Percentiles rank a stretch among this genome's conserved stretches.
Evolutionary conservation across 768 basidiomycete species (phyloP).

Genomic region (Panus rudis): DNA sequence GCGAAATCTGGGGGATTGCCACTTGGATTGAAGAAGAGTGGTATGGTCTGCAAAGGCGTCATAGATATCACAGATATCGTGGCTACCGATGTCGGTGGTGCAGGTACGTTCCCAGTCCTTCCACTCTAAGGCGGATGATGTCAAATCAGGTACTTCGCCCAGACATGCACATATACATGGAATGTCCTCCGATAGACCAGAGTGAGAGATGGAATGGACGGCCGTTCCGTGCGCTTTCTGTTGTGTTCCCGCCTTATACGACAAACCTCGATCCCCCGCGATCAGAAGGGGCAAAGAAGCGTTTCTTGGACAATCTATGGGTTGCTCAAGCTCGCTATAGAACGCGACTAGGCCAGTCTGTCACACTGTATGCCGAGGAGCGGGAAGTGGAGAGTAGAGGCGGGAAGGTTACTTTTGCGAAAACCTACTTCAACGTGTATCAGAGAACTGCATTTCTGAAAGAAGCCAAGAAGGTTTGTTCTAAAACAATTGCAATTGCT

Average conservation of each 20-base stretch:
- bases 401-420: slow-evolving; percentile 57
- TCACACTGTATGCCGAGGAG: slow-evolving; percentile 64
- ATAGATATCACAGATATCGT: slow-evolving; percentile 81
- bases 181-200: slow-evolving; percentile 75
- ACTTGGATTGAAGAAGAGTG: slow-evolving; percentile 59
- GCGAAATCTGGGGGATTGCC: slow-evolving; percentile 58
- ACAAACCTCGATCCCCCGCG: slow-evolving; percentile 59
- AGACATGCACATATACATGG: slow-evolving; percentile 86
- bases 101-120: slow-evolving; percentile 46
- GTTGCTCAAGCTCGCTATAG: slow-evolving; percentile 76
- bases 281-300: slow-evolving; percentile 61
- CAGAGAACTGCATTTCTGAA: slow-evolving; percentile 73
- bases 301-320: slow-evolving; percentile 90
- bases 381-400: slow-evolving; percentile 65
- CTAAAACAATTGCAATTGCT: neutral
- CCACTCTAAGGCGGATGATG: neutral
- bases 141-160: slow-evolving; percentile 5
- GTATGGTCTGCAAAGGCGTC: slow-evolving; percentile 78
- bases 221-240: slow-evolving; percentile 71
- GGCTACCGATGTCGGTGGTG: slow-evolving; percentile 77
- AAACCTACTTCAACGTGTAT: slow-evolving; percentile 88
- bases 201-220: slow-evolving; percentile 85
- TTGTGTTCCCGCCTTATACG: slow-evolving; percentile 68
- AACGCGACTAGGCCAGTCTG: slow-evolving; percentile 64
- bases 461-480: slow-evolving; percentile 68